Evolutionary conservation across 2,329 filamentous ascomycete species (phyloP), one percentile per base, ranked within the genome.

Genomic region (Karstenula rhodostoma): DNA sequence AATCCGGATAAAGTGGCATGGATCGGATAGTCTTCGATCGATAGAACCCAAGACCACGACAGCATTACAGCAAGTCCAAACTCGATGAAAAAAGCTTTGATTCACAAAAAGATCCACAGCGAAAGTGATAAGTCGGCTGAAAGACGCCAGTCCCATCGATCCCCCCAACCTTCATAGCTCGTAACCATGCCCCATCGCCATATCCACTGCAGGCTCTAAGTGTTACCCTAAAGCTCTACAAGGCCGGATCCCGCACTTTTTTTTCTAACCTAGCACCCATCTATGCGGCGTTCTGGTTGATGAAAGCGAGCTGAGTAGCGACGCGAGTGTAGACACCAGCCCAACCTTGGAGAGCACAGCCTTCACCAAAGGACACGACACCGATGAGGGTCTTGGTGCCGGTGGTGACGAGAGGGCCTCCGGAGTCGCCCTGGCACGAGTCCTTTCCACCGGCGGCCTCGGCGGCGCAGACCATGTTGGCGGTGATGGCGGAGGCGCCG

Each of bases 401-500:
- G 27, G 49, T 52, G 23, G 50, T 25, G n/a, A 55, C 19, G 25
- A 61, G 40, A 27, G 59, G 59, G n/a, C 59, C 59, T 44, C 59
- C 59, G 19, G 19, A 32, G 33, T 61, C 59, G 25, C 56, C 59
- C 49, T 61, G 59, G 59, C 59, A 61, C 17, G 55, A 54, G 46
- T 61, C 59, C 44, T 61, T 58, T 23, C 59, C 59, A 27, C 59
- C 59, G 12, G 42, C 59, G 32, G 54, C 29, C 23, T 32, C 42
- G 35, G 47, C 59, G n/a, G 59, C 59, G 51, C 59, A 61, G 4
- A 48, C 43, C 59, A 61, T 61, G 35, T 50, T 43, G 42, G 27
- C 22, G 37, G 55, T 61, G 56, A 61, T 55, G 15, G 48, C 8
- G 3, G 49, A 42, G n/a, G 19, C 7, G 27, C 43, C 43, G 56